Evolutionary conservation across 306 rosid species (phyloP).

Genomic region (Citrullus colocynthis): DNA sequence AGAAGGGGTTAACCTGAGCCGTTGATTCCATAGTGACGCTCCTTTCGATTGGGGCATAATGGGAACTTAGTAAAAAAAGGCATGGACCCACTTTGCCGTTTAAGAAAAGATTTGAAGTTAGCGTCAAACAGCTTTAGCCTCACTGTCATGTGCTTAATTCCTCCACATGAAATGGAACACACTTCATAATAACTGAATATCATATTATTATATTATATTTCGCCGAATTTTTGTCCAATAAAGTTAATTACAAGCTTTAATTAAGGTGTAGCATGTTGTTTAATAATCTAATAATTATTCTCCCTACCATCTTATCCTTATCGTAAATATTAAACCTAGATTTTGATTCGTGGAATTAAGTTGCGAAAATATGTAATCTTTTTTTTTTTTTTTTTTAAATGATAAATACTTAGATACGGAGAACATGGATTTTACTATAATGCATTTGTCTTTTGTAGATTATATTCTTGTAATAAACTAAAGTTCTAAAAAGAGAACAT

Average conservation of each 20-base stretch:
- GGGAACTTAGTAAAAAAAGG: slow-evolving; percentile 33
- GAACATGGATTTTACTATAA: background rate
- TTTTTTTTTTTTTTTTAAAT: too few species aligned
- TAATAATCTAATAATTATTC: background rate
- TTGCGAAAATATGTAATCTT: background rate
- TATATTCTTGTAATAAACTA: background rate
- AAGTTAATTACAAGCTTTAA: background rate
- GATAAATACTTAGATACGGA: background rate
- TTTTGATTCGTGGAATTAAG: background rate
- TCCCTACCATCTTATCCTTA: background rate
- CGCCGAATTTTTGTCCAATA: slow-evolving; percentile 1
- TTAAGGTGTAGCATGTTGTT: background rate
- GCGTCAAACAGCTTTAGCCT: slow-evolving; percentile 55
- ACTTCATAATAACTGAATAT: background rate
- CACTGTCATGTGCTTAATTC: slow-evolving; percentile 70
- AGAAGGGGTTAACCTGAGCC: slow-evolving; percentile 8
- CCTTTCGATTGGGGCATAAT: background rate
- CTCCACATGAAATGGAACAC: slow-evolving; percentile 17
- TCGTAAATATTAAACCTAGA: background rate
- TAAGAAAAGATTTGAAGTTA: slow-evolving; percentile 21
- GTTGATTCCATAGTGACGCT: background rate
- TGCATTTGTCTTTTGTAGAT: background rate
- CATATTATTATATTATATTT: background rate
- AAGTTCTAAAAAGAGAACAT: background rate
- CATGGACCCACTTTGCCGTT: slow-evolving; percentile 29